Percentiles rank a stretch among this genome's conserved stretches.
Conservation (phyloP, 768 basidiomycete genomes). For the Pseudohyphozyma bogoriensis region DNA sequence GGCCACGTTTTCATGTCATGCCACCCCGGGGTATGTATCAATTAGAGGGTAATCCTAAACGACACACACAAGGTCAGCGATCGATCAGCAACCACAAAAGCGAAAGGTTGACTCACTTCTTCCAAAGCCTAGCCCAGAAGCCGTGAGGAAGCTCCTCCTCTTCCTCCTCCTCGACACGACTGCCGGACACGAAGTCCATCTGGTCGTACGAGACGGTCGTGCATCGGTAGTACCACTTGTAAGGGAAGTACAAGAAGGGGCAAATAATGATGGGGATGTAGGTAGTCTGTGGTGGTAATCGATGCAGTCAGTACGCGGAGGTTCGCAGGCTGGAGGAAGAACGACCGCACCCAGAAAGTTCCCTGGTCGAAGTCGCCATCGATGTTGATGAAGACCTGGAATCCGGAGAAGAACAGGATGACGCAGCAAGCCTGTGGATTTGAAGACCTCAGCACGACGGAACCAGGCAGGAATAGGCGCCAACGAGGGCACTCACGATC, state of each 20-base stretch:
- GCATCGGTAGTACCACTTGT: not conserved
- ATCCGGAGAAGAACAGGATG: not conserved
- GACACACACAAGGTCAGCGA: too few species aligned
- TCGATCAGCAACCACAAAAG: too few species aligned
- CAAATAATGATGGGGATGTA: not conserved
- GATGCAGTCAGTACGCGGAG: not conserved
- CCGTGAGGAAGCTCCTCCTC: not conserved
- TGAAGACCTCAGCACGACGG: not conserved
- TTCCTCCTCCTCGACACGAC: not conserved
- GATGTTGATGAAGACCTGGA: not conserved
- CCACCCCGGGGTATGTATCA: too few species aligned
- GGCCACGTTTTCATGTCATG: too few species aligned
- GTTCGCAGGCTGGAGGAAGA: not conserved
- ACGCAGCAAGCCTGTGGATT: not conserved
- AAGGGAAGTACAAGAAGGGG: not conserved
- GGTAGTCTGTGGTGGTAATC: not conserved
- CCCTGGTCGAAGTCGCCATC: not conserved
- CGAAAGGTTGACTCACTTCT: too few species aligned
- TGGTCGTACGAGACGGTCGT: not conserved
- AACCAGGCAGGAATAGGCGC: not conserved
- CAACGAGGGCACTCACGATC: too few species aligned
- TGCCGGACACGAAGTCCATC: not conserved
- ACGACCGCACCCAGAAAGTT: too few species aligned
- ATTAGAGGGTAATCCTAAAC: too few species aligned
- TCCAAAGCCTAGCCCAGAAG: not conserved